A percentile compares a stretch with the other conserved stretches of the same genome.
These are phyloP conservation scores for Pseudocercospora macadamiae DNA, from an alignment of 2,329 filamentous ascomycete species.

Conservation along the genomic window DNA sequence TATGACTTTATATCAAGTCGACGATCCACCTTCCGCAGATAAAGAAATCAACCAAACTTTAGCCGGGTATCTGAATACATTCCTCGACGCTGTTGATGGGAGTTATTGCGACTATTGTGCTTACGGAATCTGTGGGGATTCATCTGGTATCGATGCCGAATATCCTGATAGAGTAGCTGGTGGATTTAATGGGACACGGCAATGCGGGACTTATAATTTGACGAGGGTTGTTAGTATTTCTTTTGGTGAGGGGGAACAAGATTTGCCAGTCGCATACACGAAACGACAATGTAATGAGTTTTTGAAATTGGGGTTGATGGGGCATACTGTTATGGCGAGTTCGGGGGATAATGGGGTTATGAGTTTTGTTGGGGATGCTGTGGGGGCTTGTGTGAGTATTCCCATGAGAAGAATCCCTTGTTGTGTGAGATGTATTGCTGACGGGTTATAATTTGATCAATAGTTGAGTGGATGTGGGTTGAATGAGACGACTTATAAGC, in stretches of 20 bases:
- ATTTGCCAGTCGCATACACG: conserved; percentile 56
- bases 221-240: conserved; percentile 60
- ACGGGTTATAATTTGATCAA: conserved; percentile 36
- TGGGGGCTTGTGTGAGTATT: too few species aligned
- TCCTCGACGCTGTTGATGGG: conserved; percentile 52
- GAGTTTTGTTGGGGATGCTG: too few species aligned
- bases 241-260: conserved; percentile 57
- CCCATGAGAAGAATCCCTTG: too few species aligned
- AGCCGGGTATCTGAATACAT: conserved; percentile 39
- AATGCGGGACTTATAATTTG: conserved; percentile 53
- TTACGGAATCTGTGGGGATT: conserved; percentile 21
- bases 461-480: conserved; percentile 28
- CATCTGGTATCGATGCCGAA: conserved; percentile 15
- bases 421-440: conserved; percentile 34
- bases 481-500: conserved; percentile 28
- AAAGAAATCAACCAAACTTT: not conserved
- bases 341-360: conserved; percentile 18
- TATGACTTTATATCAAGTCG: conserved; percentile 51
- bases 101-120: conserved; percentile 40
- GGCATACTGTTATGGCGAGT: conserved; percentile 46
- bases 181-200: conserved; percentile 53
- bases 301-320: conserved; percentile 52
- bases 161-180: conserved; percentile 53
- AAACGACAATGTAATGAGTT: conserved; percentile 46
- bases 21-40: conserved; percentile 34